Evolutionary conservation across 257 asterid genomes (phyloP), one percentile per base, ranked within the genome.

Genomic region (Plantago elongata): DNA sequence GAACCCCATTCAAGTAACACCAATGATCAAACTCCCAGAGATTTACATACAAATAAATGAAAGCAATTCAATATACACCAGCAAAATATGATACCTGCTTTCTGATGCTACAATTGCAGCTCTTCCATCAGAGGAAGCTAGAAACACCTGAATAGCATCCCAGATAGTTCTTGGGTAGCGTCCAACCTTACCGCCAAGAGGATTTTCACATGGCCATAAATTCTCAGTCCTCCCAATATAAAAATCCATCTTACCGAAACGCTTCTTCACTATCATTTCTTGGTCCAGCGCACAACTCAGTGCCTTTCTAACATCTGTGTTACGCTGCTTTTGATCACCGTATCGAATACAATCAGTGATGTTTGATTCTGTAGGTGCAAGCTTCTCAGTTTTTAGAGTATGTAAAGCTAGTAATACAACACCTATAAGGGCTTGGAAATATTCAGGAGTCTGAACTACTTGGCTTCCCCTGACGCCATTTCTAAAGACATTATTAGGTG

Each of bases 171-270:
- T 40, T 60, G 65, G 68, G 65, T 77, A 75, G 51, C 71, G 60
- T 48, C 69, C 55, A 16, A 47, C 42, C 15, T 56, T 65, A 50
- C 81, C 77, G 54, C 71, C 77, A 18, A 63, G 15, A 49, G 84
- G 83, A 57, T 83, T 78, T 67, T 73, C 83, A 17, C 86, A 80
- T n/a, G 67, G 45, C 87, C 90, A 78, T 56, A 78, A 40, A 62
- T 59, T 74, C 66, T 80, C 77, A 7, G 9, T 46, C 67, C 74
- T 76, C 50, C 78, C 75, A 52, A 78, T 45, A 65, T 80, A 83
- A 16, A 81, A 64, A 66, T 72, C 69, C 74, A 76, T 38, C 11
- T 50, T 29, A 40, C 83, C 83, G 18, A 74, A 9, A 42, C 34
- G 65, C 44, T 60, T 66, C 72, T 72, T 78, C 40, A 69, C 64